Evolutionary conservation across 2,329 filamentous ascomycete genomes (phyloP), one percentile per base, ranked within the genome.

Genomic region (Chaetoscypha palmicola): DNA sequence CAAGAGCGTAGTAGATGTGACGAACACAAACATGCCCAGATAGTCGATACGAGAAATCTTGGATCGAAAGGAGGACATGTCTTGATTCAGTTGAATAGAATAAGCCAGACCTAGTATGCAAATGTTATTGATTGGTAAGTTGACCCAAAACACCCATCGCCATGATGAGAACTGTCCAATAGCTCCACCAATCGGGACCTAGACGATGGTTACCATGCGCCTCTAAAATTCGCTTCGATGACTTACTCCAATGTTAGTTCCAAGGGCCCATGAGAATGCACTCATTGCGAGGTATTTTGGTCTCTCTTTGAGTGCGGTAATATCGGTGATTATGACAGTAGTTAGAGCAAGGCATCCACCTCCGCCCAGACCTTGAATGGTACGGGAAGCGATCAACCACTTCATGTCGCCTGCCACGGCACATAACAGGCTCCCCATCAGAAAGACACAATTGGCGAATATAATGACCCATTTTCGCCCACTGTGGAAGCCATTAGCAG

Each of bases 31-130:
- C n/a, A n/a, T n/a, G n/a, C n/a, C n/a, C n/a, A n/a, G n/a, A n/a
- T n/a, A 84, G 56, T 85, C 80, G n/a, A 84, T 69, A 3, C 69
- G 66, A 16, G 61, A 61, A 2, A 78, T 62, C 16, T 43, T 43
- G 14, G 23, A 35, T 7, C n/a, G 24, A 12, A 24, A 14, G 3
- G 39, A 24, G n/a, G 33, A 32, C 11, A 20, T 14, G 16, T 32
- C 21, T 9, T 20, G 11, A 3, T 20, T 24, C 2, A 43, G 23
- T 9, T 24, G 21, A 4, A 38, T 22, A 14, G 39, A 38, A 4
- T 38, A 19, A 17, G 22, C 20, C 5, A 39, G 22, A n/a, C 33
- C 12, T 7, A 39, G 10, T 11, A 45, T 11, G 19, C 21, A 17
- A 34, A 45, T 4, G 20, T 9, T 36, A n/a, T 19, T 28, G 11